Percentiles rank a stretch among this genome's conserved stretches.
These are phyloP conservation scores for Oryza australiensis DNA, from an alignment of 176 grass and related monocot genomes.

Conservation along the genomic window DNA sequence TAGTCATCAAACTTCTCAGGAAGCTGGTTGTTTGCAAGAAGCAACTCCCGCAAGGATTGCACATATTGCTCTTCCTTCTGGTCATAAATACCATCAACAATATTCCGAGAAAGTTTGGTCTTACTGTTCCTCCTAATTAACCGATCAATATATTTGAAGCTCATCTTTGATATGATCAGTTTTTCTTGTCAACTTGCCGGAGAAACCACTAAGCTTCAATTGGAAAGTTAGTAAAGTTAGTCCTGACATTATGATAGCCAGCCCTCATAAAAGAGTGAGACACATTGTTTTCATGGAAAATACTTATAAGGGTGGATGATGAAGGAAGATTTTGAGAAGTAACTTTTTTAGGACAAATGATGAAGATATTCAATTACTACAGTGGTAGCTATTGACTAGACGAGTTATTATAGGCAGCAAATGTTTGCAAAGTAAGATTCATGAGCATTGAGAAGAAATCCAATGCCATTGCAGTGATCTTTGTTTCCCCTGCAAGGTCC, in stretches of 20 bases:
- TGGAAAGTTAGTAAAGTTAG: slow-evolving; percentile 25
- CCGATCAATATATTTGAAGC: slow-evolving; percentile 60
- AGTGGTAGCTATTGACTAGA: slow-evolving; percentile 13
- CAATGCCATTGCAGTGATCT: slow-evolving; percentile 1
- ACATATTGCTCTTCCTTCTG: slow-evolving; percentile 65
- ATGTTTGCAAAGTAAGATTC: neutral
- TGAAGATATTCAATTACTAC: neutral
- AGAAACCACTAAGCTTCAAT: slow-evolving; percentile 59
- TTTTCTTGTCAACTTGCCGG: slow-evolving; percentile 44
- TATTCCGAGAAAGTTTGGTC: slow-evolving; percentile 49
- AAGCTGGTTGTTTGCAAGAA: slow-evolving; percentile 64
- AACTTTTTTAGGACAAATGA: neutral
- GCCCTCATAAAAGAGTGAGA: neutral
- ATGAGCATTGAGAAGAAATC: neutral
- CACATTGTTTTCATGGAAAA: neutral
- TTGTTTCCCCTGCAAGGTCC: slow-evolving; percentile 13
- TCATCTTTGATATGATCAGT: slow-evolving; percentile 57
- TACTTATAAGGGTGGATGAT: neutral
- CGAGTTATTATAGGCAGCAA: neutral
- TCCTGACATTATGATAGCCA: slow-evolving; percentile 13
- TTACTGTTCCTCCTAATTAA: slow-evolving; percentile 59
- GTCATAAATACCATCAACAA: slow-evolving; percentile 51
- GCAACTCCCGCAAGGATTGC: slow-evolving; percentile 58
- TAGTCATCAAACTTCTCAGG: slow-evolving; percentile 89
- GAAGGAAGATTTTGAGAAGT: neutral